Percentiles rank a stretch among this genome's conserved stretches.
phyloP scores from a whole-genome alignment of 1,284 basidiomycete species.

The Exsudoporus floridanus region DNA sequence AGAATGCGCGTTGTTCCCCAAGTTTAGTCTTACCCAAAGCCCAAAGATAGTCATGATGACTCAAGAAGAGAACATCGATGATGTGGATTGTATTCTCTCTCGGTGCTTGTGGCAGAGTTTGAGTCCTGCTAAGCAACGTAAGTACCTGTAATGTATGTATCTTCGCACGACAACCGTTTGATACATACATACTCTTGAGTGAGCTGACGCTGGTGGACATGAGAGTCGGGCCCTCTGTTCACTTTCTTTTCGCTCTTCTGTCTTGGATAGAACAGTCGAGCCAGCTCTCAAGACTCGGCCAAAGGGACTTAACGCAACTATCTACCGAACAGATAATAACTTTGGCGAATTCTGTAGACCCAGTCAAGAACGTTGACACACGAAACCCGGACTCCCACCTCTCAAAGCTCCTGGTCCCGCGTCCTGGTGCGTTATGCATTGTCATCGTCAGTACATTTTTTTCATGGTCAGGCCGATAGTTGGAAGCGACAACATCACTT shows the following conservation, averaged over 20 bases:
- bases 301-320: conserved; percentile 49
- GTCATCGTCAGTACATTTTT: conserved; percentile 9
- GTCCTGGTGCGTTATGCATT: conserved; percentile 59
- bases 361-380: conserved; percentile 64
- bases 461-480: conserved; percentile 39
- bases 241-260: conserved; percentile 16
- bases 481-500: conserved; percentile 74
- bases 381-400: conserved; percentile 69
- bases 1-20: conserved; percentile 1
- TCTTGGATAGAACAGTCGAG: conserved; percentile 26
- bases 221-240: conserved; percentile 14
- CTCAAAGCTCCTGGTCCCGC: conserved; percentile 78
- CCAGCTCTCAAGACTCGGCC: conserved; percentile 34
- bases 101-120: background rate
- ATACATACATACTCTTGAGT: background rate
- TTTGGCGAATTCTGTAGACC: conserved; percentile 58
- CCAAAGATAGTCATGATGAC: conserved; percentile 69
- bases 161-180: conserved; percentile 16
- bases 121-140: too few relatives aligned
- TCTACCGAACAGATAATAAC: conserved; percentile 51
- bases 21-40: conserved; percentile 63
- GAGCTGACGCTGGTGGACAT: conserved; percentile 13
- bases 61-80: conserved; percentile 8
- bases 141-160: background rate
- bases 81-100: background rate